Percentiles rank a stretch among this genome's conserved stretches.
Evolutionary conservation across 1,139 yeast species (phyloP).

Genomic region (Pichia inconspicua): DNA sequence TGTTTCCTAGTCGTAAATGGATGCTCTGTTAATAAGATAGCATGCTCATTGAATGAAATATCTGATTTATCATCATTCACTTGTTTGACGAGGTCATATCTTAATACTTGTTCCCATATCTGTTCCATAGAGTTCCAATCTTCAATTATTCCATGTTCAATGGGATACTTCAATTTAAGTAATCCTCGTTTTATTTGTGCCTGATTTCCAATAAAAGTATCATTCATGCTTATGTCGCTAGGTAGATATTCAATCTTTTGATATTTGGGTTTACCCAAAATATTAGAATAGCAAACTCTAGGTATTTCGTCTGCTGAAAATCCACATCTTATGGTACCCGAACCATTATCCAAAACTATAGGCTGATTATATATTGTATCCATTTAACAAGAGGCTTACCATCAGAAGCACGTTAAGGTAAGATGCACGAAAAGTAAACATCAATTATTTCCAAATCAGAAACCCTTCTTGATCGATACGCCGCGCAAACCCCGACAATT

Average conservation of each 20-base stretch:
- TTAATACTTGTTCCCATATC: conserved; percentile 31
- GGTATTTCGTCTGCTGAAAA: conserved; percentile 91
- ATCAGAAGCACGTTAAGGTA: too few species aligned
- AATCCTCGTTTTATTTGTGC: conserved; percentile 78
- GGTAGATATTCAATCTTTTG: conserved; percentile 66
- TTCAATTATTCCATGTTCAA: conserved; percentile 72
- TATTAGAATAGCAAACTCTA: conserved; percentile 37
- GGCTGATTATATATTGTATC: conserved; percentile 59
- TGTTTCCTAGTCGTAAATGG: conserved; percentile 72
- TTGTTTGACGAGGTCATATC: conserved; percentile 17
- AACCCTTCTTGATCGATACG: too few species aligned
- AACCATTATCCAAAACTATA: conserved; percentile 88
- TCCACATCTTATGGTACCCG: conserved; percentile 82
- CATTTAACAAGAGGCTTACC: not conserved
- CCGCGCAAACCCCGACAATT: not conserved
- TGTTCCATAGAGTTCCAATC: conserved; percentile 77
- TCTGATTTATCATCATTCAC: conserved; percentile 1
- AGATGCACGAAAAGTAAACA: not conserved
- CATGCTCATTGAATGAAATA: conserved; percentile 57
- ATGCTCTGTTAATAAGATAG: conserved; percentile 81
- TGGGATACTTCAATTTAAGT: conserved; percentile 60
- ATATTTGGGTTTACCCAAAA: conserved; percentile 80
- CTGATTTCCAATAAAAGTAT: conserved; percentile 60
- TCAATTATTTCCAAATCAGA: too few species aligned
- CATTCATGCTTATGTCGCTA: conserved; percentile 55